Evolutionary conservation across 345 rosid species (phyloP), one percentile per base, ranked within the genome.

Genomic region (Rhizophora apiculata): DNA sequence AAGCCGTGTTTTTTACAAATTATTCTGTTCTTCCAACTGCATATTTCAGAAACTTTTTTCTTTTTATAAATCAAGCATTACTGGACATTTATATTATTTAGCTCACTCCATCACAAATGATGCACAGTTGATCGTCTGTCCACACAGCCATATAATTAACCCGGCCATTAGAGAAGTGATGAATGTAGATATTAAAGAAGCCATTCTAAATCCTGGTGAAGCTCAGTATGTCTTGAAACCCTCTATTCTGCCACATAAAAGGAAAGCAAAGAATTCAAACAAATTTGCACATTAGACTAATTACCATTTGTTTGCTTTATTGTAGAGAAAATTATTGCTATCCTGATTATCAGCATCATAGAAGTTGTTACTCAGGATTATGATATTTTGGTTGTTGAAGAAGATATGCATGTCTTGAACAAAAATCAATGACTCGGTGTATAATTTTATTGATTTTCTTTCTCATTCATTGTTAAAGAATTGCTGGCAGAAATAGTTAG

Each of bases 21-120:
- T 51, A 11, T 59, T 66, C 24, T 21, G 6, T 31, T 5, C 34
- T 5, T 31, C 34, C 34, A 31, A 5, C 34, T 31, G 0, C 34
- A 31, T 4, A 31, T 31, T 31, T 31, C 34, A 31, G 34, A 31
- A 31, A 31, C 34, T 5, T 31, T 31, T 31, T 31, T 31, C 39
- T 36, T 7, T 36, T 8, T 36, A 7, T 6, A 8, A 6, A 2
- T 36, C 39, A 36, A 36, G 8, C 39, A 36, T 69, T 72, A 43
- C 82, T 91, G 98, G 98, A 13, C 88, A 96, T 71, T 78, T 96
- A 65, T 91, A 91, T 77, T 94, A 77, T 85, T 97, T 97, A 26
- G 91, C 96, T 61, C 81, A 90, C 68, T 76, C 88, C 31, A 79
- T 94, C 95, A 87, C 90, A 34, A 96, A 85, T 63, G 83, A 84